Evolutionary conservation across 1,284 basidiomycete genomes (phyloP), one percentile per base, ranked within the genome.

Genomic region (Anthracocystis walkeri): DNA sequence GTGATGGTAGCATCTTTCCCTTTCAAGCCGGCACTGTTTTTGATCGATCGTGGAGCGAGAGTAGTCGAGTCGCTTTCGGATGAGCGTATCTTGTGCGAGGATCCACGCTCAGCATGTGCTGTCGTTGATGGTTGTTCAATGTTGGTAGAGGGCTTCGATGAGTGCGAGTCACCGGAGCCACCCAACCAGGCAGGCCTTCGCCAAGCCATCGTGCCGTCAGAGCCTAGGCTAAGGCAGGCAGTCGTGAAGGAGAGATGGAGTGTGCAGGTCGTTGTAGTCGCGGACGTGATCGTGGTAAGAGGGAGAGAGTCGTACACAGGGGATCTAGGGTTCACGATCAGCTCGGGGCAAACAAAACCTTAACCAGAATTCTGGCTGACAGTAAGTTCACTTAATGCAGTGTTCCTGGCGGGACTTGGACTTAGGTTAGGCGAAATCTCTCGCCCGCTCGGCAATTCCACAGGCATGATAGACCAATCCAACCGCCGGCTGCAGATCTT

Each of bases 171-270:
- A 20, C 35, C 35, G 2, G 53, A 41, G 38, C 65, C 54, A 23
- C 49, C 54, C 38, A 58, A 25, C 65, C 65, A 67, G 27, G 54
- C 48, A 41, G 65, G 65, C 52, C 54, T 58, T 21, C 38, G 50
- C 54, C 58, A 61, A 41, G 51, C 58, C 65, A 67, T 67, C 11
- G 48, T 29, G 54, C 38, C 44, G 44, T 41, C 31, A 10, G 23
- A 52, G 51, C 51, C 51, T 16, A 7, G 16, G 33, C 7, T 40
- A 58, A n/a, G 56, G 27, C 20, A 40, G 27, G 25, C 35, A 49
- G n/a, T 18, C 7, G 16, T 21, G 49, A 23, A 18, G 16, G 38
- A n/a, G 40, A 42, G 42, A n/a, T n/a, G 29, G 2, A 11, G 53
- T 33, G 31, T 7, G 8, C 7, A 25, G 25, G 7, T 29, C 4